Percentiles rank a stretch among this genome's conserved stretches.
These are phyloP conservation scores for Cicer pinnatifidum DNA, from an alignment of 306 rosid species.

Conservation along the genomic window DNA sequence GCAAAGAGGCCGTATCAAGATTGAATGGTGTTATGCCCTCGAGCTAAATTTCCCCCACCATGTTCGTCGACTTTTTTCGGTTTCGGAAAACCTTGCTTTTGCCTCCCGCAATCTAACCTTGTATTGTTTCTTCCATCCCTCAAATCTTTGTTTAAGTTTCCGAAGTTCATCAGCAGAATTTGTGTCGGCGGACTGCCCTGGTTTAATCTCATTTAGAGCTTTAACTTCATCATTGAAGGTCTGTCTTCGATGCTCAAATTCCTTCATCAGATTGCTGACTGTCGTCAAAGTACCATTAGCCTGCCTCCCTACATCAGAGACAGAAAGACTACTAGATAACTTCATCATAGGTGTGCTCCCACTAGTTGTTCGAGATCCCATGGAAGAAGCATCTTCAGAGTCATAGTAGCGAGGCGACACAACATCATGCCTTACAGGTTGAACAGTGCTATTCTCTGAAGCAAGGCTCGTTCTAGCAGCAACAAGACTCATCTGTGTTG, in stretches of 20 bases:
- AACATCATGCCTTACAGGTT: constrained; percentile 58
- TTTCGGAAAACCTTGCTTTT: constrained; percentile 67
- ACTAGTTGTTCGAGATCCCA: constrained; percentile 75
- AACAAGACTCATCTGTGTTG: constrained; percentile 82
- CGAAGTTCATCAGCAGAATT: constrained; percentile 71
- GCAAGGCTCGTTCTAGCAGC: constrained; percentile 82
- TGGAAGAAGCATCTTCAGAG: constrained; percentile 68
- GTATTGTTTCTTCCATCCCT: constrained; percentile 94
- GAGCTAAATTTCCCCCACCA: constrained; percentile 84
- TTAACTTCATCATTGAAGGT: constrained; percentile 73
- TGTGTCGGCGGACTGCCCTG: constrained; percentile 50
- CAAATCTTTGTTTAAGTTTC: constrained; percentile 68
- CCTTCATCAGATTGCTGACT: constrained; percentile 71
- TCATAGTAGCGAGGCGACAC: constrained; percentile 59
- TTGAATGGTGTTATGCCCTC: constrained; percentile 39
- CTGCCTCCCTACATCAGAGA: constrained; percentile 58
- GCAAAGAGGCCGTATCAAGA: constrained; percentile 29
- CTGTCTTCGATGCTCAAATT: constrained; percentile 73
- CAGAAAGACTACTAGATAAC: constrained; percentile 51
- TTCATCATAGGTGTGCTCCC: constrained; percentile 66
- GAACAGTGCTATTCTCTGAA: constrained; percentile 55
- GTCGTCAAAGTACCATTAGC: constrained; percentile 62
- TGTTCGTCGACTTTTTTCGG: constrained; percentile 63
- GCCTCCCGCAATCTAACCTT: constrained; percentile 70
- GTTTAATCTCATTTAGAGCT: constrained; percentile 61